Evolutionary conservation across 1,139 yeast genomes (phyloP), one percentile per base, ranked within the genome.

Genomic region (Suhomyces chickasaworum): DNA sequence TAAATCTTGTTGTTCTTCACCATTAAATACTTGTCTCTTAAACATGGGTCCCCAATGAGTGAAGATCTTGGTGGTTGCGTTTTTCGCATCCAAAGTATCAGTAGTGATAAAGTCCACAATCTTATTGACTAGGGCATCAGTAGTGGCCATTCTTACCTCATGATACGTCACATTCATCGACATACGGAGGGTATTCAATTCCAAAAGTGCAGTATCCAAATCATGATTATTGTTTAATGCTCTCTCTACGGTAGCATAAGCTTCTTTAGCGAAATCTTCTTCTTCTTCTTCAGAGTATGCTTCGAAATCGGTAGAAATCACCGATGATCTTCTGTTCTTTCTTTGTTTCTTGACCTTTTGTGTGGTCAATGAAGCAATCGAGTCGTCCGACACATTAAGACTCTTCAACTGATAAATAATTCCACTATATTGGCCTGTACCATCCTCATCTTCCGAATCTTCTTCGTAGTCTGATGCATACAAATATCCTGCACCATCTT

Each of bases 161-260:
- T 89, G 95, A 65, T 93, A 93, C 0, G 95, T 80, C 12, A 90
- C 98, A 63, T 93, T 90, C 93, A 91, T 86, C 55, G 97, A 88
- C 99, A 95, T 93, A 68, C 98, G 81, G 60, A 95, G 76, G 0
- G 99, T 93, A 63, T 91, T 91, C 59, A 93, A 78, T 67, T 93
- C 99, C 53, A 95, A 73, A 55, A 89, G 72, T 0, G 99, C 97
- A 10, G 96, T 91, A 61, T 93, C 98, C 51, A 89, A 77, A 59
- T 88, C 95, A 66, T 93, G 99, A 61, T 89, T 87, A 60, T 91
- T 87, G 55, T 87, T 93, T 64, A 93, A 80, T 0, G 99, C 95
- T 60, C 99, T 80, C 55, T 85, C 88, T 34, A 93, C 88, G 0
- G 98, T 90, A n/a, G 95, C 97, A 48, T 86, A 75, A 15, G 97